These are phyloP conservation scores for Alternaria angustiovoidea DNA, from an alignment of 2,329 filamentous ascomycete species.

Conservation along the genomic window DNA sequence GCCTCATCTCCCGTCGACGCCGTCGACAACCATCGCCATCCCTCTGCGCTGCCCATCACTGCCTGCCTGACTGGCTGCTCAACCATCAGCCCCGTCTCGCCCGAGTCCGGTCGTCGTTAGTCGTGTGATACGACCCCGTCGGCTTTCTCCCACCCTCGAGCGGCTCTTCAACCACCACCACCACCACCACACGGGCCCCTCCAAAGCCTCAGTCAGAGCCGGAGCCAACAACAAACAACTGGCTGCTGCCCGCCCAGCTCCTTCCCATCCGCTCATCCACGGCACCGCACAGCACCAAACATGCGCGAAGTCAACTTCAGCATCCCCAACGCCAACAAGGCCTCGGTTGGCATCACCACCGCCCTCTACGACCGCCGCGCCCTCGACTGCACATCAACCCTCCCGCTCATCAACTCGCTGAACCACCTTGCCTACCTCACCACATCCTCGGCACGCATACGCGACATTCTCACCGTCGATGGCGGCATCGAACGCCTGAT, in stretches of 20 bases:
- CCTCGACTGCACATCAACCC: constrained; percentile 96
- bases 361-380: constrained; percentile 97
- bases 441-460: constrained; percentile 94
- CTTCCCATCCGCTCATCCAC: constrained; percentile 30
- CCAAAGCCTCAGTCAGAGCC: constrained; percentile 4
- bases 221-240: constrained; percentile 2
- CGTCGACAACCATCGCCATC: constrained; percentile 26
- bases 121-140: constrained; percentile 18
- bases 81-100: constrained; percentile 4
- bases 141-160: constrained; percentile 22
- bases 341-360: constrained; percentile 97
- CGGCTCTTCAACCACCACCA: constrained; percentile 2
- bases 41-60: constrained; percentile 18
- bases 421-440: constrained; percentile 99
- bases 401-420: constrained; percentile 97
- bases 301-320: constrained; percentile 99
- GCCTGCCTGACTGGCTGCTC: constrained; percentile 7
- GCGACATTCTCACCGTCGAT: constrained; percentile 98
- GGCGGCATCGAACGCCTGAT: constrained; percentile 95
- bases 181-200: constrained; percentile 23
- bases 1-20: constrained; percentile 32
- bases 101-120: constrained; percentile 21
- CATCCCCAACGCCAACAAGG: constrained; percentile 99
- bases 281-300: constrained; percentile 52
- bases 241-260: constrained; percentile 11